phyloP scores from a whole-genome alignment of 495 filamentous ascomycete genomes.

The Penicillium argentinense region DNA sequence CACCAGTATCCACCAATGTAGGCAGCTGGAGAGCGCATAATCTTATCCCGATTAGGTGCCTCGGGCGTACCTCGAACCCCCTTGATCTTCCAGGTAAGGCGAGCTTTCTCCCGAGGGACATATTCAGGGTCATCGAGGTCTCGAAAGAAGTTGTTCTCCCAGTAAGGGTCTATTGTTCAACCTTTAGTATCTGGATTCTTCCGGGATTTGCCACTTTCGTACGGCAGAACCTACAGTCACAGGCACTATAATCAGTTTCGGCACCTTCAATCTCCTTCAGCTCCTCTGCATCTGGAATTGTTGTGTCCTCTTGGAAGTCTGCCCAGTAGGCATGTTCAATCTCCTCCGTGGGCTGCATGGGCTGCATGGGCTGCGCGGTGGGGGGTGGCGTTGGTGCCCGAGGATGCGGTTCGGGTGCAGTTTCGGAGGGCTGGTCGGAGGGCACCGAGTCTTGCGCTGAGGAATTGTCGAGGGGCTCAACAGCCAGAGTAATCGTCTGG shows the following conservation, averaged over 20 bases:
- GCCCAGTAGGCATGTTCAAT: constrained; percentile 50
- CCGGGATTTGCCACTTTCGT: background rate
- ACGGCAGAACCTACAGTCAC: constrained; percentile 46
- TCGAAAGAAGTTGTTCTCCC: constrained; percentile 58
- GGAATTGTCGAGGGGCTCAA: background rate
- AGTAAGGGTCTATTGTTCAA: constrained; percentile 46
- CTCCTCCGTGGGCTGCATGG: constrained; percentile 13
- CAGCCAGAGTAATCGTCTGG: background rate
- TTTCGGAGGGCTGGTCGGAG: constrained; percentile 3
- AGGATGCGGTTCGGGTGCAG: constrained; percentile 3
- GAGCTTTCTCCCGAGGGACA: constrained; percentile 48
- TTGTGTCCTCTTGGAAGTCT: constrained; percentile 55
- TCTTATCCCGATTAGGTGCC: constrained; percentile 54
- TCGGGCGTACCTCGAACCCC: constrained; percentile 62
- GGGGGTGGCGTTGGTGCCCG: constrained; percentile 8
- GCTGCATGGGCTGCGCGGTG: constrained; percentile 4
- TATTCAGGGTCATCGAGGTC: constrained; percentile 62
- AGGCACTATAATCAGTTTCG: constrained; percentile 51
- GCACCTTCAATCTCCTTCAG: constrained; percentile 55
- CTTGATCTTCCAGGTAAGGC: constrained; percentile 60
- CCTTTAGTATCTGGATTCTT: background rate
- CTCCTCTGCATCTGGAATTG: constrained; percentile 58
- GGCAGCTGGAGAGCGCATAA: constrained; percentile 61
- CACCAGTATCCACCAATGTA: constrained; percentile 64
- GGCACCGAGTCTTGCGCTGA: background rate